Evolutionary conservation across 331 rosid species (phyloP).

Genomic region (Saraca asoca): DNA sequence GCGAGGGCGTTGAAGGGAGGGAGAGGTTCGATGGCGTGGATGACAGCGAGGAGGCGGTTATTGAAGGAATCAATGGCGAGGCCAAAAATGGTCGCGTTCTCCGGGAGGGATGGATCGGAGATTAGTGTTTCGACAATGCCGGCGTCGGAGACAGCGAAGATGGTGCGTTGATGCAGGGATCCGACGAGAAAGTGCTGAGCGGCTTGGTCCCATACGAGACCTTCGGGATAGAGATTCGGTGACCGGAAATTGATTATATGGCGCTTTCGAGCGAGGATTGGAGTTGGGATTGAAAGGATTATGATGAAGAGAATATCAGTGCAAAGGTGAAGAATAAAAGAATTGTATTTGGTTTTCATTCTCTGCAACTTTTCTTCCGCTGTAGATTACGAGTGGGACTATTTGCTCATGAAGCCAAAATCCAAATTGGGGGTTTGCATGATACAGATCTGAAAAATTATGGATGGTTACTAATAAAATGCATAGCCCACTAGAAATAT

Average conservation of each 20-base stretch:
- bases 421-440: too few relatives aligned
- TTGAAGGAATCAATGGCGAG: slow-evolving; percentile 61
- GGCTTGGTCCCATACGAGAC: slow-evolving; percentile 63
- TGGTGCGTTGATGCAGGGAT: slow-evolving; percentile 52
- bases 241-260: slow-evolving; percentile 71
- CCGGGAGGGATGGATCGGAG: slow-evolving; percentile 62
- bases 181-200: slow-evolving; percentile 73
- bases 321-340: too few relatives aligned
- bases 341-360: too few relatives aligned
- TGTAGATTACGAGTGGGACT: too few relatives aligned
- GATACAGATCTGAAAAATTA: too few relatives aligned
- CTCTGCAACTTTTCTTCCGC: too few relatives aligned
- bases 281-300: slow-evolving; percentile 28
- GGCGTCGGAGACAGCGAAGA: slow-evolving; percentile 64
- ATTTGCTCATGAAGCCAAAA: too few relatives aligned
- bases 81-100: slow-evolving; percentile 61
- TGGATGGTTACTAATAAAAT: too few relatives aligned
- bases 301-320: background rate
- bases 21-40: slow-evolving; percentile 48
- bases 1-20: slow-evolving; percentile 73
- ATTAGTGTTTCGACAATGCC: slow-evolving; percentile 65
- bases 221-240: slow-evolving; percentile 76
- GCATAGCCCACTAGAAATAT: too few relatives aligned
- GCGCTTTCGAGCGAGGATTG: slow-evolving; percentile 39
- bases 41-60: slow-evolving; percentile 66